Base-by-base conservation (phyloP, 139 green algal genomes). In the Yamagishiella unicocca region DNA sequence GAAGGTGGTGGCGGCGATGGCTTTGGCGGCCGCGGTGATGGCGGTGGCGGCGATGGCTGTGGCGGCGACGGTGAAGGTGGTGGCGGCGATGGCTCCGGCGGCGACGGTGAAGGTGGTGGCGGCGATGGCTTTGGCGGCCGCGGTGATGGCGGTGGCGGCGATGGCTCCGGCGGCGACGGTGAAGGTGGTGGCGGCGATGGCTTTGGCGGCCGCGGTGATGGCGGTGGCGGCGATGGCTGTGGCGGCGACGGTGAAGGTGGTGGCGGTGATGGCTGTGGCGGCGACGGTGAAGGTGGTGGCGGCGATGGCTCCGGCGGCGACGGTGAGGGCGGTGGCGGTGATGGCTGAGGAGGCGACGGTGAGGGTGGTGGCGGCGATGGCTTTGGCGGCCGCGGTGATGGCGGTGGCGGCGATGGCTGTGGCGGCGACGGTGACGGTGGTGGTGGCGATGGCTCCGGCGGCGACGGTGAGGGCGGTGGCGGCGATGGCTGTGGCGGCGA, bases 371-470 rank as follows among this genome's bases (percentile, higher is more conserved):
- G 6, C 29, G 19, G 62, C 29, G n/a, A 24, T 19, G 62, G 29
- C 25, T 29, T 29, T 19, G 22, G 58, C 58, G 62, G n/a, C 62
- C 29, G n/a, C 25, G 62, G 5, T 17, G 62, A 8, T 31, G 62
- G 29, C 62, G 62, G n/a, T 8, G 62, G 62, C n/a, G 62, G 25
- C 7, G 62, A 24, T 17, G 62, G n/a, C 29, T 29, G 5, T n/a
- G 62, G 62, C 62, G 62, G 62, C 62, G 19, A n/a, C n/a, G 67
- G 33, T 45, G 67, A 75, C 19, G 67, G 67, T n/a, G 67, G 67
- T 4, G n/a, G n/a, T n/a, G n/a, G n/a, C n/a, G 31, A 35, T 3
- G 67, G 35, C 1, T 7, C 4, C 35, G 70, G 40, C 38, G 7
- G 70, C 38, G 70, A 40, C 42, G 40, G 1, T n/a, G n/a, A n/a